A percentile compares a stretch with the other conserved stretches of the same genome.
phyloP scores from a whole-genome alignment of 768 basidiomycete species.

The Suillus luteus region DNA sequence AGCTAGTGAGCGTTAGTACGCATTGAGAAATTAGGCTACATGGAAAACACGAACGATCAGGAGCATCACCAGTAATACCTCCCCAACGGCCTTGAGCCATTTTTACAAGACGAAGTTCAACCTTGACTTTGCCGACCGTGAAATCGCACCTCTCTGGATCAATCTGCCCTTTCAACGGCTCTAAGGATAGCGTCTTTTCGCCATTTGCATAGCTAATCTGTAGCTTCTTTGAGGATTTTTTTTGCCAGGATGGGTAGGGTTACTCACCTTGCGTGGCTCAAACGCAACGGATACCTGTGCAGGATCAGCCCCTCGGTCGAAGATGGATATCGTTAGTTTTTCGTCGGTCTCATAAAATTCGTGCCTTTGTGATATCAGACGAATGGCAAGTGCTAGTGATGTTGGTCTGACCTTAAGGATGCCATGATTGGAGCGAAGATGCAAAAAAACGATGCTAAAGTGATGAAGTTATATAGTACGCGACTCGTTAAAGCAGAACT shows the following conservation, averaged over 20 bases:
- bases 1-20: conserved; percentile 25
- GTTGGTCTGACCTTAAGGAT: conserved; percentile 27
- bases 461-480: conserved; percentile 1
- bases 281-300: conserved; percentile 62
- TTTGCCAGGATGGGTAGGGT: conserved; percentile 1
- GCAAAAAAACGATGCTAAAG: background rate
- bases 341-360: conserved; percentile 91
- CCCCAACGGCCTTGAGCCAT: conserved; percentile 71
- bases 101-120: conserved; percentile 83
- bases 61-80: conserved; percentile 68
- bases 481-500: conserved; percentile 21
- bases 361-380: conserved; percentile 48
- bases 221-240: background rate
- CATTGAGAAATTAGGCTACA: background rate
- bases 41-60: conserved; percentile 59
- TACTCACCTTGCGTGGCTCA: conserved; percentile 59
- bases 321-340: conserved; percentile 68
- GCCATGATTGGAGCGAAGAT: conserved; percentile 23
- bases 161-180: conserved; percentile 84
- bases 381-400: background rate
- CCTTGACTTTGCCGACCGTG: conserved; percentile 82
- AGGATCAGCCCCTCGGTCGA: conserved; percentile 76
- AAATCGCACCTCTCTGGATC: conserved; percentile 60
- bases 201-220: conserved; percentile 55
- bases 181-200: conserved; percentile 68